Conservation (phyloP, 2,329 filamentous ascomycete species). For the Bipolaris sorokiniana region DNA sequence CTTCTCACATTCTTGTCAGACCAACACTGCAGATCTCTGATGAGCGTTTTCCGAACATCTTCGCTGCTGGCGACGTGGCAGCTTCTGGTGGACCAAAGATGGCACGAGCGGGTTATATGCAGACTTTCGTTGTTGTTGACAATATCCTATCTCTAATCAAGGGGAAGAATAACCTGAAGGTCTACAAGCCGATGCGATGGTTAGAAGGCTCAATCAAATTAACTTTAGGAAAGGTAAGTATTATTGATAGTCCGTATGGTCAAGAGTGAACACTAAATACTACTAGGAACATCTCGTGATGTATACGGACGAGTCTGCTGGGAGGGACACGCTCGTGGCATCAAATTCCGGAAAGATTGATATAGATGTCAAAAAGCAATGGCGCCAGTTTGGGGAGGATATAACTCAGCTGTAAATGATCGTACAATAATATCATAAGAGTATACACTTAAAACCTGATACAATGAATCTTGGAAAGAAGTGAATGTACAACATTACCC, state of each 20-base stretch:
- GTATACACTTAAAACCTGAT: too few species aligned
- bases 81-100: constrained; percentile 60
- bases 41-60: constrained; percentile 60
- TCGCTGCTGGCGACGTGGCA: constrained; percentile 69
- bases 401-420: neutral
- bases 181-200: neutral
- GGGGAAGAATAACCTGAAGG: neutral
- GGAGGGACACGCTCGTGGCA: neutral
- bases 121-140: constrained; percentile 50
- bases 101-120: constrained; percentile 60
- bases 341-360: neutral
- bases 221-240: neutral
- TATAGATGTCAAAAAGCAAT: neutral
- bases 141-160: neutral
- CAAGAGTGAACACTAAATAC: neutral
- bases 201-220: neutral
- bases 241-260: neutral
- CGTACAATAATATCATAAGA: too few species aligned
- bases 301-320: neutral
- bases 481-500: too few species aligned
- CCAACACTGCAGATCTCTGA: constrained; percentile 61
- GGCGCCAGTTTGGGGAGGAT: neutral
- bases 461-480: too few species aligned
- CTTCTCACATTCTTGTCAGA: constrained; percentile 60
- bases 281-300: neutral